Conservation (phyloP, 179 eudicot genomes). For the Silene noctiflora region DNA sequence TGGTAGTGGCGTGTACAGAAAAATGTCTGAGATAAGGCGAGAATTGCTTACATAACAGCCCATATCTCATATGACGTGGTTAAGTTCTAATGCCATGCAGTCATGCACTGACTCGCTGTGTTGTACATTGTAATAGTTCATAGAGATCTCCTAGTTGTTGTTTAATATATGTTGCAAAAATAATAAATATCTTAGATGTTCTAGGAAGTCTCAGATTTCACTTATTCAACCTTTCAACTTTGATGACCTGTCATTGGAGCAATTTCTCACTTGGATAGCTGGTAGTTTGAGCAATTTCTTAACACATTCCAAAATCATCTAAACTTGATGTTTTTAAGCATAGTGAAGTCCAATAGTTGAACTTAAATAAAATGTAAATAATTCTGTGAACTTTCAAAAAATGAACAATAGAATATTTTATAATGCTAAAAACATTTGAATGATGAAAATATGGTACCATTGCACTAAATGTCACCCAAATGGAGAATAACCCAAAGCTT, state of each 20-base stretch:
- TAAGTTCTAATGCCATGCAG: background rate
- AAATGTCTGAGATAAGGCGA: background rate
- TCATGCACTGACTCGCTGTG: background rate
- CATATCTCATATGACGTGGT: background rate
- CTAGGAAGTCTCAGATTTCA: background rate
- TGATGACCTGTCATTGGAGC: background rate
- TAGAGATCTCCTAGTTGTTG: background rate
- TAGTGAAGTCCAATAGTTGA: background rate
- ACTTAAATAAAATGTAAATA: background rate
- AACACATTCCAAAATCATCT: background rate
- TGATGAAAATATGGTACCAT: no score
- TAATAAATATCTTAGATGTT: background rate
- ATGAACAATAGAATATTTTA: background rate
- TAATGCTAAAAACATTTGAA: no score
- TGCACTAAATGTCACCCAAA: no score
- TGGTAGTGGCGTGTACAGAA: background rate
- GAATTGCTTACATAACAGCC: background rate
- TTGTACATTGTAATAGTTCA: background rate
- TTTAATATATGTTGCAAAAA: background rate
- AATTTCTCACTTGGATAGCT: background rate
- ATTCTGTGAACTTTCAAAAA: background rate
- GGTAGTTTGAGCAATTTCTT: background rate
- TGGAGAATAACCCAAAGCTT: no score
- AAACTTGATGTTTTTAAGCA: background rate
- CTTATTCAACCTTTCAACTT: background rate